phyloP scores from a whole-genome alignment of 257 asterid species.

The Haberlea rhodopensis region DNA sequence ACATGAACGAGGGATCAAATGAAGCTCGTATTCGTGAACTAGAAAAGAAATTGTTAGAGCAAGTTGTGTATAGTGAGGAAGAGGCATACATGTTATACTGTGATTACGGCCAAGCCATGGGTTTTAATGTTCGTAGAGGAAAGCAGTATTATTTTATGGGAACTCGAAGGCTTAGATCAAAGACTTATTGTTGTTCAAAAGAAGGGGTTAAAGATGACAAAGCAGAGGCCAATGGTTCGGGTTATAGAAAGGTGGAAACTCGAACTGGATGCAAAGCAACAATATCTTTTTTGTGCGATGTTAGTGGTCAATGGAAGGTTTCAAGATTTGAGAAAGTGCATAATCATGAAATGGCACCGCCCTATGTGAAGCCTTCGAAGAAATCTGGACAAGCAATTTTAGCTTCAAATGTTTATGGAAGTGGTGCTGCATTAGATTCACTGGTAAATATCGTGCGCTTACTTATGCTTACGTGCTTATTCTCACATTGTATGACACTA shows the following conservation, averaged over 20 bases:
- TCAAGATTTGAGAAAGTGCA: conserved; percentile 60
- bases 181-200: conserved; percentile 64
- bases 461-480: conserved; percentile 10
- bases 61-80: conserved; percentile 55
- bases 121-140: conserved; percentile 67
- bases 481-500: too few relatives aligned
- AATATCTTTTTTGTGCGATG: conserved; percentile 57
- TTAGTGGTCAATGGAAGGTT: conserved; percentile 61
- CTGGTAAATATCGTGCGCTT: conserved; percentile 36
- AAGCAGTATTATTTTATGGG: conserved; percentile 73
- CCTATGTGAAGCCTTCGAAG: conserved; percentile 49
- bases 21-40: conserved; percentile 36
- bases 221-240: conserved; percentile 31
- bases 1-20: conserved; percentile 46
- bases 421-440: conserved; percentile 44
- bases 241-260: conserved; percentile 55
- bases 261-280: conserved; percentile 75
- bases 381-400: conserved; percentile 64
- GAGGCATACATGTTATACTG: conserved; percentile 74
- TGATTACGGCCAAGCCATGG: conserved; percentile 64
- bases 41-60: conserved; percentile 50
- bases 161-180: conserved; percentile 55
- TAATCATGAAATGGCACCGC: conserved; percentile 67
- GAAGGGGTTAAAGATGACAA: conserved; percentile 67
- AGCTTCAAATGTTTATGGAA: conserved; percentile 53